A percentile compares a stretch with the other conserved stretches of the same genome.
phyloP scores from a whole-genome alignment of 768 basidiomycete genomes.

The Pholiota molesta region DNA sequence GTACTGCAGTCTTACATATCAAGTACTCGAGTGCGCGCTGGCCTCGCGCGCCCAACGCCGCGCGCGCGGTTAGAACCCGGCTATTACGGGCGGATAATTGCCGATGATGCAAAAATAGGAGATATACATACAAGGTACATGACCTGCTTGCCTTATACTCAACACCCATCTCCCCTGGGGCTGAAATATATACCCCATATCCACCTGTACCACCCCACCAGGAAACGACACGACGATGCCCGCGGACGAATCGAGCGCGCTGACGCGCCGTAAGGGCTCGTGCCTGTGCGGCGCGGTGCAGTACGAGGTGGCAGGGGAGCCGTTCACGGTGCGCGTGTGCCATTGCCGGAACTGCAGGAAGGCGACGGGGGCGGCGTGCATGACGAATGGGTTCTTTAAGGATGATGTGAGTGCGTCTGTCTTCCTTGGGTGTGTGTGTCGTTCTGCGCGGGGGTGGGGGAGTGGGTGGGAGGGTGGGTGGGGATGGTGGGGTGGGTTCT shows the following conservation, averaged over 20 bases:
- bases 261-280: constrained; percentile 29
- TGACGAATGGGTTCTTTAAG: constrained; percentile 40
- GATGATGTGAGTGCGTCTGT: constrained; percentile 28
- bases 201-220: too few relatives aligned
- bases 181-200: too few relatives aligned
- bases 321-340: constrained; percentile 40
- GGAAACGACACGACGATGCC: not conserved
- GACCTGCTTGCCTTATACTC: too few relatives aligned
- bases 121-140: too few relatives aligned
- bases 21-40: too few relatives aligned
- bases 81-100: too few relatives aligned
- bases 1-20: too few relatives aligned
- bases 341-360: constrained; percentile 48
- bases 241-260: not conserved
- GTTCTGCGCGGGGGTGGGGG: not conserved
- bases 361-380: constrained; percentile 42
- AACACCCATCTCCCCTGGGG: too few relatives aligned
- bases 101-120: too few relatives aligned
- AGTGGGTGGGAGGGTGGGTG: not conserved
- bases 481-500: too few relatives aligned
- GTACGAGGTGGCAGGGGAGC: constrained; percentile 39
- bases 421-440: not conserved
- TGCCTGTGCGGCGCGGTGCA: constrained; percentile 41
- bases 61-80: too few relatives aligned
- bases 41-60: too few relatives aligned